Percentiles rank a stretch among this genome's conserved stretches.
Conservation (phyloP, 768 basidiomycete species). For the Termitomyces sp. region DNA sequence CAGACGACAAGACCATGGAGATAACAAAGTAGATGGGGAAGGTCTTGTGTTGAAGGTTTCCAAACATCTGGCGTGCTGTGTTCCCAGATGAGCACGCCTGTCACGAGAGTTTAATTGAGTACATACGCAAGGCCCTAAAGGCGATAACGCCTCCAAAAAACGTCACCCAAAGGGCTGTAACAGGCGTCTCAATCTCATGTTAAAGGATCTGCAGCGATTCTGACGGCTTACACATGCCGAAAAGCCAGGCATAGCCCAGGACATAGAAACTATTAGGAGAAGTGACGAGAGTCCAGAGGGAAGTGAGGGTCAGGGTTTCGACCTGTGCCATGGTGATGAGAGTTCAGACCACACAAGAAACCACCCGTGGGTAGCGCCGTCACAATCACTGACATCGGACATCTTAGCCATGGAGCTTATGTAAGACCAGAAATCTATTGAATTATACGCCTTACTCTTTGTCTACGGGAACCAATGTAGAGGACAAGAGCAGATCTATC, state of each 20-base stretch:
- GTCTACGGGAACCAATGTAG: conserved; percentile 25
- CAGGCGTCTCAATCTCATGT: neutral
- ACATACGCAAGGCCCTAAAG: conserved; percentile 54
- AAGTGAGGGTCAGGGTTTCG: conserved; percentile 31
- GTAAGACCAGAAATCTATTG: conserved; percentile 6
- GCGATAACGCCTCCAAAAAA: conserved; percentile 73
- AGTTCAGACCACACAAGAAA: too few species aligned
- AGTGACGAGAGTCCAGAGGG: conserved; percentile 26
- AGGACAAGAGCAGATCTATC: conserved; percentile 41
- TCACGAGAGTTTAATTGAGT: neutral
- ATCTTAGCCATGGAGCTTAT: conserved; percentile 3
- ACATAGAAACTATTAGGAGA: conserved; percentile 43
- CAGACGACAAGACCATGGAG: conserved; percentile 50
- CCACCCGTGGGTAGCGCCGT: conserved; percentile 2
- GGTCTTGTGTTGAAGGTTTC: conserved; percentile 65
- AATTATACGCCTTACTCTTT: conserved; percentile 11
- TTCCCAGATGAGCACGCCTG: neutral
- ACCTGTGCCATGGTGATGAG: conserved; percentile 26
- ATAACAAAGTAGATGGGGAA: conserved; percentile 74
- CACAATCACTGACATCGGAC: neutral
- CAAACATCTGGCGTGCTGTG: conserved; percentile 70
- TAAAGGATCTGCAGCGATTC: neutral
- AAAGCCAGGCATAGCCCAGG: conserved; percentile 57
- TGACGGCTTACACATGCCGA: conserved; percentile 61
- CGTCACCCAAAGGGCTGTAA: conserved; percentile 53